These are phyloP conservation scores for Dispira simplex DNA, from an alignment of 192 early-diverging fungal species.

Conservation along the genomic window DNA sequence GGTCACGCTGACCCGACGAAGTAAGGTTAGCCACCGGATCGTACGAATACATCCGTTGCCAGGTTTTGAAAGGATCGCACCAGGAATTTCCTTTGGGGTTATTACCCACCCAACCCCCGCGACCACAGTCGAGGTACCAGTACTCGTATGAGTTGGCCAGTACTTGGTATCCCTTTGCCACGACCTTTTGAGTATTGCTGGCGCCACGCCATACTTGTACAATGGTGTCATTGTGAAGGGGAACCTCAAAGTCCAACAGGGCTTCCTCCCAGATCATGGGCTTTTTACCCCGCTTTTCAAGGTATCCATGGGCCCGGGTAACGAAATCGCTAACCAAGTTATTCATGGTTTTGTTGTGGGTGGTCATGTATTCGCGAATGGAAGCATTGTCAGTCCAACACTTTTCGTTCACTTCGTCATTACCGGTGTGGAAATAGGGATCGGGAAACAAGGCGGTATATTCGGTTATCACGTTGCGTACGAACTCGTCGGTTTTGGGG, in stretches of 20 bases:
- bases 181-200: constrained; percentile 33
- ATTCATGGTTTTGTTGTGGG: constrained; percentile 19
- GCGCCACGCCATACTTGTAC: constrained; percentile 58
- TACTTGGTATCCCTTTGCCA: constrained; percentile 44
- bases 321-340: constrained; percentile 31
- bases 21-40: constrained; percentile 42
- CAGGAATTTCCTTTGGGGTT: constrained; percentile 43
- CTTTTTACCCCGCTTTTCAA: constrained; percentile 30
- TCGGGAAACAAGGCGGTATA: constrained; percentile 52
- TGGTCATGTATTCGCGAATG: constrained; percentile 21
- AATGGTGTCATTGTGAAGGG: constrained; percentile 42
- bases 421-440: constrained; percentile 54
- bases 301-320: constrained; percentile 31
- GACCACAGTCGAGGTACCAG: constrained; percentile 65
- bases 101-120: constrained; percentile 55
- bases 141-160: constrained; percentile 42
- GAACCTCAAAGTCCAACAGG: constrained; percentile 33
- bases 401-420: constrained; percentile 56
- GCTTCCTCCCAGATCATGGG: constrained; percentile 73
- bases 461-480: constrained; percentile 47
- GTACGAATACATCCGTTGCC: constrained; percentile 56
- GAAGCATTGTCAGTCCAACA: constrained; percentile 45
- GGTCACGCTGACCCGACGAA: constrained; percentile 27
- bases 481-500: constrained; percentile 41
- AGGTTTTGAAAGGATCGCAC: constrained; percentile 61